phyloP scores from a whole-genome alignment of 2,329 filamentous ascomycete species.

The Alternaria ventricosa region DNA sequence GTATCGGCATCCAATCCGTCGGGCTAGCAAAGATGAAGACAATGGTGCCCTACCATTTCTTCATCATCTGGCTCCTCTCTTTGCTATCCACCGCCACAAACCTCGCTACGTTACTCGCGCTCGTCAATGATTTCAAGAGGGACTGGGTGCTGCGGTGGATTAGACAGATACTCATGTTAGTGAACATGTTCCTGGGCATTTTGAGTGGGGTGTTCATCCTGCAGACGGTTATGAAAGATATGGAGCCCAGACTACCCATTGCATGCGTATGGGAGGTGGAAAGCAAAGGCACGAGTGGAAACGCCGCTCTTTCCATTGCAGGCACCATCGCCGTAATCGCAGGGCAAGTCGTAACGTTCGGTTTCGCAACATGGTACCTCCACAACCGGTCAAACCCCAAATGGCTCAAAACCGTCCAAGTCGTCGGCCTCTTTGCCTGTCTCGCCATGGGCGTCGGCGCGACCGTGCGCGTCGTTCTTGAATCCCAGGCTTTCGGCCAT shows the following conservation, averaged over 20 bases:
- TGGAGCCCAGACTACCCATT: constrained; percentile 64
- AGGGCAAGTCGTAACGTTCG: constrained; percentile 65
- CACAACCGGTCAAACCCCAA: constrained; percentile 60
- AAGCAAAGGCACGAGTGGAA: constrained; percentile 46
- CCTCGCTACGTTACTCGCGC: constrained; percentile 68
- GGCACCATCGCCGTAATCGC: constrained; percentile 69
- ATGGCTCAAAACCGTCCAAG: constrained; percentile 63
- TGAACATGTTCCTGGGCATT: constrained; percentile 66
- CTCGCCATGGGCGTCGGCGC: constrained; percentile 65
- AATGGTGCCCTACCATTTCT: constrained; percentile 73
- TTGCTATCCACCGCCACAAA: constrained; percentile 70
- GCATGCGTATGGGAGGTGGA: constrained; percentile 64
- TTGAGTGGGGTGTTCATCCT: constrained; percentile 65
- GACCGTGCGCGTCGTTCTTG: constrained; percentile 62
- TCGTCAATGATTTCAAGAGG: constrained; percentile 69
- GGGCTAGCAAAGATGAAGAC: constrained; percentile 65
- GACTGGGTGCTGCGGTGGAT: constrained; percentile 73
- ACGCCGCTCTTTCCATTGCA: constrained; percentile 58
- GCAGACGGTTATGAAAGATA: constrained; percentile 59
- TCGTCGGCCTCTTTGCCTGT: constrained; percentile 59
- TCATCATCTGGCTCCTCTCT: constrained; percentile 73
- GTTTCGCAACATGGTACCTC: constrained; percentile 68
- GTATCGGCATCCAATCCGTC: constrained; percentile 71
- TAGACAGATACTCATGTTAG: constrained; percentile 69
- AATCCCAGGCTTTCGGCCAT: constrained; percentile 66